Base-by-base conservation (phyloP, 108 stramenopile species). In the Fragilariopsis cylindrus region DNA sequence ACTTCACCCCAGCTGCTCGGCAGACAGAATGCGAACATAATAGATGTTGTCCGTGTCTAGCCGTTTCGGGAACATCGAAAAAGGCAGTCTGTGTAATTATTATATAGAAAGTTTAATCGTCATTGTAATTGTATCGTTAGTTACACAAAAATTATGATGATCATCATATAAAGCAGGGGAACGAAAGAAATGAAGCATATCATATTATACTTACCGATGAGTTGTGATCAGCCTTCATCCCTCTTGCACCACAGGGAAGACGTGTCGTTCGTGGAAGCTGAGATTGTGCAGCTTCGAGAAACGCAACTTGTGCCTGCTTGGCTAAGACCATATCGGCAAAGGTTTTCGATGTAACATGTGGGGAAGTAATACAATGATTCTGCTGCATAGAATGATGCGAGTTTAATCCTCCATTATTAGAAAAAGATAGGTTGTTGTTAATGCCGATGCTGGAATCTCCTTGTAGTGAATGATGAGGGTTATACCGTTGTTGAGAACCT, bases 171-270 rank as follows among this genome's bases (percentile, higher is more conserved):
- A 30, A 30, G 30, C 30, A 30, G 30, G 30, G 30, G 30, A 30
- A 41, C 8, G 53, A 3, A 43, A 65, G 6, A 53, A 74, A 53
- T 12, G 18, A 43, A 65, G 16, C n/a, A 41, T 39, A 39, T 50
- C 50, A 64, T 16, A 18, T 9, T n/a, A 48, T 18, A 75, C 74
- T 67, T 63, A 83, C 82, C 76, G 84, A 78, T 60, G 88, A 89
- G 69, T 89, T 90, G 80, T 92, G 91, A 57, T 89, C 88, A 67
- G 87, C 79, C 21, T 88, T 83, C 88, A 92, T 86, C 7, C 91
- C 88, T 18, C 91, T 81, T 69, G 91, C 88, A 55, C 82, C 87
- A 58, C 91, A 92, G 18, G 91, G 91, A 7, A 92, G 82, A 5
- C 67, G 73, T 7, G 16, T 73, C 5, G 49, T 52, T 40, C 49